Evolutionary conservation across 2,329 filamentous ascomycete genomes (phyloP).

Genomic region (Penicillium sp.): DNA sequence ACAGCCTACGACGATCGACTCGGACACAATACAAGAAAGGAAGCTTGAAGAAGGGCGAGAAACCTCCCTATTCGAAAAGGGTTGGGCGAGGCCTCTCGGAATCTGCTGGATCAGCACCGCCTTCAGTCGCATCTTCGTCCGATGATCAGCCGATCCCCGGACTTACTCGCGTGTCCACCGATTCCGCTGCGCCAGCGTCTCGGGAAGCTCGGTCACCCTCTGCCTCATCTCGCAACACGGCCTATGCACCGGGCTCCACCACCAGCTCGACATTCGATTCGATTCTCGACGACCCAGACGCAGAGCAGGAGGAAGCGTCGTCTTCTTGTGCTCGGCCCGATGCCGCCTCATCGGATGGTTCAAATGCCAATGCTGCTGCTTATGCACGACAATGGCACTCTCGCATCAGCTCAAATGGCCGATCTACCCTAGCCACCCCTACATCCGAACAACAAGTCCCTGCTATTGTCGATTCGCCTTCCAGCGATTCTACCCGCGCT

Average conservation of each 20-base stretch:
- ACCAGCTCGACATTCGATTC: slow-evolving; percentile 28
- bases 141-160: slow-evolving; percentile 35
- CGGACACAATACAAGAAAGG: slow-evolving; percentile 87
- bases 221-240: slow-evolving; percentile 22
- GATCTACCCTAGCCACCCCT: slow-evolving; percentile 51
- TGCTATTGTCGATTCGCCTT: slow-evolving; percentile 61
- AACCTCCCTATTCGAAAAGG: slow-evolving; percentile 70
- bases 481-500: slow-evolving; percentile 40
- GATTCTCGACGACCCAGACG: slow-evolving; percentile 27
- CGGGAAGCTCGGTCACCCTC: slow-evolving; percentile 47
- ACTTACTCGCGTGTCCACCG: slow-evolving; percentile 35
- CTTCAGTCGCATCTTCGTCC: slow-evolving; percentile 30
- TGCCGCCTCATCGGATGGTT: slow-evolving; percentile 5
- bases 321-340: slow-evolving; percentile 19
- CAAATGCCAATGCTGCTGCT: slow-evolving; percentile 31
- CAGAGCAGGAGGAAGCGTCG: slow-evolving; percentile 13
- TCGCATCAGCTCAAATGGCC: slow-evolving; percentile 53
- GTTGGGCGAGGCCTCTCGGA: slow-evolving; percentile 58
- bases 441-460: slow-evolving; percentile 49
- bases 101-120: slow-evolving; percentile 50
- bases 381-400: slow-evolving; percentile 52
- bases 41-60: slow-evolving; percentile 74
- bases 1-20: slow-evolving; percentile 81
- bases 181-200: slow-evolving; percentile 28
- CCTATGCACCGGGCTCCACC: slow-evolving; percentile 18